Evolutionary conservation across 139 green algal genomes (phyloP), one percentile per base, ranked within the genome.

Genomic region (Chlamydomonas asymmetrica): DNA sequence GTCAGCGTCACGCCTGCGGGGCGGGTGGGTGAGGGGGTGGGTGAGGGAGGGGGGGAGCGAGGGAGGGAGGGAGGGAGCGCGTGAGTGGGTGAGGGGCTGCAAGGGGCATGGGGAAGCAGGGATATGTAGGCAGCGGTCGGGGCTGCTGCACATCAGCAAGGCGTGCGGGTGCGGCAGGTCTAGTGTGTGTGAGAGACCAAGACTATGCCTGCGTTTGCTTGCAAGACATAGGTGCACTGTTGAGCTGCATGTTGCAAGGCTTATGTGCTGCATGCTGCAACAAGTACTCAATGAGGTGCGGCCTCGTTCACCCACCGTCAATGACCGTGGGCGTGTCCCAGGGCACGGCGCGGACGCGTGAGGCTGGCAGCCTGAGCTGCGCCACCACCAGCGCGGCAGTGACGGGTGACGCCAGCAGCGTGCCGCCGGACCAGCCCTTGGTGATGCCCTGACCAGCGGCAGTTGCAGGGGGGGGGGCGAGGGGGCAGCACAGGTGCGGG

Each of bases 361-460:
- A 2, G 37, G 52, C 41, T 5, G 71, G 75, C 61, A 94, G 74
- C 61, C 80, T 83, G 35, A 97, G 82, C 65, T 87, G 81, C 43
- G 84, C 68, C 45, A 81, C 73, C 31, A 90, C 80, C 66, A 97
- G 83, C 1, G 68, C 74, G 0, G 89, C 91, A 23, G 93, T 97
- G 66, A 87, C 80, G 3, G 77, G 83, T 0, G 87, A 91, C 82
- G 92, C 95, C 65, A 94, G 82, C 59, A 96, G 83, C 22, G 38
- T 76, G 73, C 88, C 88, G 31, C 76, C 40, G 10, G 63, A 45
- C 60, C 89, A 92, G 72, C 39, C 61, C 73, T 79, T 85, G 56
- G 66, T 88, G 67, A 88, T 78, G 43, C 83, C 87, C 71, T 70
- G n/a, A n/a, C n/a, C n/a, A n/a, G n/a, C n/a, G n/a, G n/a, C n/a